Percentiles rank a stretch among this genome's conserved stretches.
phyloP scores from a whole-genome alignment of 192 early-diverging fungal species.

The Coemansia biformis region DNA sequence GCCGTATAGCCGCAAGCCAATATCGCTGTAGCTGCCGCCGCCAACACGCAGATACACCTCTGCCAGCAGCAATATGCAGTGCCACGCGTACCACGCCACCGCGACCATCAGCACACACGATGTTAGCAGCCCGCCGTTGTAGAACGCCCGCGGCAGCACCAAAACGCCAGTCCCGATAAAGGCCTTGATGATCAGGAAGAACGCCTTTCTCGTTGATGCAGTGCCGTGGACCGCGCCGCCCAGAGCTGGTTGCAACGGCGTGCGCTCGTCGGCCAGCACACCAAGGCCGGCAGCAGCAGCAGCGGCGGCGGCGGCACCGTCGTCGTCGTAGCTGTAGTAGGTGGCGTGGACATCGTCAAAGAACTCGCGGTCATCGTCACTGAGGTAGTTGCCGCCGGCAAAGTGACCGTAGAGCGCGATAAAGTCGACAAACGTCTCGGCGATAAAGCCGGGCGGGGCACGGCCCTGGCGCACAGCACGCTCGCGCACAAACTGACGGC shows the following conservation, averaged over 20 bases:
- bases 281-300: background rate
- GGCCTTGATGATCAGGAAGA: conserved; percentile 73
- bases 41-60: conserved; percentile 56
- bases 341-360: conserved; percentile 40
- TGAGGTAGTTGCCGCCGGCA: conserved; percentile 86
- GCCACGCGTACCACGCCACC: conserved; percentile 60
- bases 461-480: conserved; percentile 66
- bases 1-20: conserved; percentile 62
- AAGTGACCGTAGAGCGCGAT: conserved; percentile 91
- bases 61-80: conserved; percentile 61
- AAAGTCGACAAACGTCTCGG: conserved; percentile 90
- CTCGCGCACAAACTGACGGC: conserved; percentile 79
- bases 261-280: conserved; percentile 13
- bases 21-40: conserved; percentile 66
- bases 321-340: conserved; percentile 7
- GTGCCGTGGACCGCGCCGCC: conserved; percentile 33
- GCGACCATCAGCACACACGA: conserved; percentile 53
- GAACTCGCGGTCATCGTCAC: conserved; percentile 68
- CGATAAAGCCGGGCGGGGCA: conserved; percentile 63
- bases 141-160: conserved; percentile 72
- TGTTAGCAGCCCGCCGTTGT: conserved; percentile 70
- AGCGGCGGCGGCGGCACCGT: background rate
- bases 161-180: conserved; percentile 78
- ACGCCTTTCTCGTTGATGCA: conserved; percentile 64
- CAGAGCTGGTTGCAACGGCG: conserved; percentile 24